Base-by-base conservation (phyloP, 1,284 basidiomycete genomes). In the Cerioporus squamosus region DNA sequence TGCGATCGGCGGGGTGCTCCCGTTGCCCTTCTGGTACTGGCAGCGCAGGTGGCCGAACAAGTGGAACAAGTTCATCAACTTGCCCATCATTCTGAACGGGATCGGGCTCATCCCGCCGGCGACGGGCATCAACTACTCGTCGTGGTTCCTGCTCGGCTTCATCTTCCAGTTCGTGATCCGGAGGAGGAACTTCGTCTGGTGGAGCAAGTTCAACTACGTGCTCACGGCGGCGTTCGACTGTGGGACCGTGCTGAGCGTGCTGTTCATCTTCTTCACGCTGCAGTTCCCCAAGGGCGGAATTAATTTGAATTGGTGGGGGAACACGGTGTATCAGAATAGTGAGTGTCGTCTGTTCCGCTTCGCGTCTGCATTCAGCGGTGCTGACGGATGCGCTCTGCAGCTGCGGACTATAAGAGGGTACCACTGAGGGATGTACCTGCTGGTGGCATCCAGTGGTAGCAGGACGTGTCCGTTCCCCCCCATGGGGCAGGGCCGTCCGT, bases 141-240 rank as follows among this genome's bases (percentile, higher is more conserved):
- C 87, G 9, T 98, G 93, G 91, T 91, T 98, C 72, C 78, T 87
- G 12, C 84, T 92, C 23, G 95, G 91, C 3, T 94, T 97, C 72
- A 75, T 97, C 51, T 98, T 98, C 84, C 95, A 98, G 72, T 98
- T 90, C 75, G 73, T 91, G 55, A 79, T 97, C 33, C 80, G 95
- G 53, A 85, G 90, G 69, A 78, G 81, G 58, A 86, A 89, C 70
- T 97, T 97, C 75, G 83, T 84, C 43, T 98, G 95, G 95, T 99
- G 97, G 97, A 90, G 88, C 71, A 98, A 97, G 81, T 95, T 91
- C 75, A 94, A 94, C 72, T 95, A 94, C 76, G 81, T 93, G 62
- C 81, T 91, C 52, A 90, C 91, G 65, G 87, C 89, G n/a, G 90
- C 90, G 53, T 68, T 92, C 73, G 91, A 93, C 73, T 87, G 84